Conservation (phyloP, 495 filamentous ascomycete genomes). For the Lasiosphaeris hirsuta region DNA sequence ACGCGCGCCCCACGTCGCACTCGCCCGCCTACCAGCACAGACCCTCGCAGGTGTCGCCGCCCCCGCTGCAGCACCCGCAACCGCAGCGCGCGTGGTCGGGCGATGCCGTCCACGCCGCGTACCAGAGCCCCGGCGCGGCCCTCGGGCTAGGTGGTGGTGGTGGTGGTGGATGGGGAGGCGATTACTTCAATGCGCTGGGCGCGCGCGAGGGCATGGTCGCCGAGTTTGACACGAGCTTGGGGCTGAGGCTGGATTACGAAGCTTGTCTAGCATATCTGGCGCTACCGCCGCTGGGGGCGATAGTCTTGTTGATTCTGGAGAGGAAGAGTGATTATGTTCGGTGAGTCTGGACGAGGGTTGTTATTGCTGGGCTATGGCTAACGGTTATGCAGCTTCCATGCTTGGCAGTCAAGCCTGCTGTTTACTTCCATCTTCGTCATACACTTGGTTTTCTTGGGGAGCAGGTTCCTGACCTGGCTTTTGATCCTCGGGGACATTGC, state of each 20-base stretch:
- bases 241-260: constrained; percentile 72
- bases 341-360: constrained; percentile 45
- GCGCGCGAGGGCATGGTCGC: constrained; percentile 38
- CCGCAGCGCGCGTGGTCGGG: constrained; percentile 49
- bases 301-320: constrained; percentile 81
- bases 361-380: neutral
- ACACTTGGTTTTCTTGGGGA: constrained; percentile 84
- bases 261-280: constrained; percentile 87
- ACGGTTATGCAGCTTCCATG: constrained; percentile 69
- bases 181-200: constrained; percentile 33
- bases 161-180: constrained; percentile 24
- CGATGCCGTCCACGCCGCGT: constrained; percentile 14
- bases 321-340: constrained; percentile 95
- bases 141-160: constrained; percentile 1
- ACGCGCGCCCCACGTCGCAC: constrained; percentile 40
- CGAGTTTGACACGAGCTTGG: constrained; percentile 70
- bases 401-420: constrained; percentile 87
- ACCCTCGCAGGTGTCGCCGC: constrained; percentile 36
- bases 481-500: constrained; percentile 70
- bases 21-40: constrained; percentile 41
- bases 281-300: constrained; percentile 81
- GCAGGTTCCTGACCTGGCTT: constrained; percentile 76
- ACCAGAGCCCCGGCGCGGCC: constrained; percentile 1
- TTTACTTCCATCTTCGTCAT: constrained; percentile 83
- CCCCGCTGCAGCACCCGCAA: constrained; percentile 49